phyloP scores from a whole-genome alignment of 2,329 filamentous ascomycete species.

The Xylaria sp. region DNA sequence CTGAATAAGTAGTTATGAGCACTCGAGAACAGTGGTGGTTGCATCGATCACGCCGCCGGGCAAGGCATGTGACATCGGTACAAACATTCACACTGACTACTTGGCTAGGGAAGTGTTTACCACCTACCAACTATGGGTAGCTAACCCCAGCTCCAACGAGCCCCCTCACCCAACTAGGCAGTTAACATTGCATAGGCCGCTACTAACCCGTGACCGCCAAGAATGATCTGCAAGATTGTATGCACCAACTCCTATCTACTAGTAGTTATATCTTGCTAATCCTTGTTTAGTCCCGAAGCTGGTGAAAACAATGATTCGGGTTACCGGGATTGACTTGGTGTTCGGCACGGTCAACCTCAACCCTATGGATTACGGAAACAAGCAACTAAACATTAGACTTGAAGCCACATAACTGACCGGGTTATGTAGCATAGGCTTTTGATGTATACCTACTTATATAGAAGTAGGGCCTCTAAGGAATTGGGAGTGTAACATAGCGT shows the following conservation, averaged over 20 bases:
- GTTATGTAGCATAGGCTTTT: too few species aligned
- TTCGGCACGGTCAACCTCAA: too few species aligned
- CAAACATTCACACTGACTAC: constrained; percentile 22
- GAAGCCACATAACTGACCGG: too few species aligned
- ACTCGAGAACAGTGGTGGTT: constrained; percentile 16
- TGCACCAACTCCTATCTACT: not conserved
- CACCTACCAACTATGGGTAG: constrained; percentile 34
- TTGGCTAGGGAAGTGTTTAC: constrained; percentile 12
- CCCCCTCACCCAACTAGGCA: constrained; percentile 32
- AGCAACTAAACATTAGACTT: too few species aligned
- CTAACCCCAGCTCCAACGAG: constrained; percentile 11
- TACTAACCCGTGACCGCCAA: constrained; percentile 23
- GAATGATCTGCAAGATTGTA: constrained; percentile 26
- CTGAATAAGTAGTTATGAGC: constrained; percentile 5
- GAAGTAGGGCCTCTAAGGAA: too few species aligned
- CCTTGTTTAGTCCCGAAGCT: not conserved
- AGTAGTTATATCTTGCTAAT: not conserved
- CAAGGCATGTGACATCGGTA: constrained; percentile 34
- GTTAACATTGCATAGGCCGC: constrained; percentile 17
- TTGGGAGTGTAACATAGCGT: too few species aligned
- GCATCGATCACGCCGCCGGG: constrained; percentile 17
- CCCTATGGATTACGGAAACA: too few species aligned
- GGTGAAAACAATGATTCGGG: too few species aligned
- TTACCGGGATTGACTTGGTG: too few species aligned
- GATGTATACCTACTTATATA: too few species aligned